Evolutionary conservation across 1,139 yeast species (phyloP).

Genomic region (Geotrichum citri-aurantii): DNA sequence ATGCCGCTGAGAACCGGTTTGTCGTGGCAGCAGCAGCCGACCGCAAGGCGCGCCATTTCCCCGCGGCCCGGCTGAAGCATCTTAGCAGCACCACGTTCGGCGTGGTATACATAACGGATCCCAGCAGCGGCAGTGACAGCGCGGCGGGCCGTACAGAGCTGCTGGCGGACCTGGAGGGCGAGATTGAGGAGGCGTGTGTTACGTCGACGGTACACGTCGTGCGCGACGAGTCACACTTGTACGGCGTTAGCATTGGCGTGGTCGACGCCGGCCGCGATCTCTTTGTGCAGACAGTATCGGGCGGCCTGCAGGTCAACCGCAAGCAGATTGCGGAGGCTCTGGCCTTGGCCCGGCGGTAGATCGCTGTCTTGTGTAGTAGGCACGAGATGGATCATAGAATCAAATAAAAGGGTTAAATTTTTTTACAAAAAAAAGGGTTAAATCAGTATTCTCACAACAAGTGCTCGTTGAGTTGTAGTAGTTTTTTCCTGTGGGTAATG

Average conservation of each 20-base stretch:
- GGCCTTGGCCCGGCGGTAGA: conserved; percentile 1
- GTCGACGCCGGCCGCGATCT: conserved; percentile 15
- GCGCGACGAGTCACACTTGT: conserved; percentile 22
- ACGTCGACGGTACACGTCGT: conserved; percentile 43
- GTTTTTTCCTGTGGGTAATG: no score
- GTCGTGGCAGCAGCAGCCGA: conserved; percentile 18
- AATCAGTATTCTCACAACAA: no score
- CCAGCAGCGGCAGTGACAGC: background rate
- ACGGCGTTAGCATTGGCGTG: conserved; percentile 22
- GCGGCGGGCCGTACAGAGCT: conserved; percentile 33
- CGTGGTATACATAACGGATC: conserved; percentile 42
- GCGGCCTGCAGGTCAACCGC: conserved; percentile 9
- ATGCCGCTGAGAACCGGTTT: background rate
- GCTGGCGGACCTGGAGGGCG: conserved; percentile 71
- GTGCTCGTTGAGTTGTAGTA: no score
- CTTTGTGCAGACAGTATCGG: background rate
- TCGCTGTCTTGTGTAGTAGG: background rate
- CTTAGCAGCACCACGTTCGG: conserved; percentile 57
- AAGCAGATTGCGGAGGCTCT: conserved; percentile 6
- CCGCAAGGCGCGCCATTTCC: conserved; percentile 30
- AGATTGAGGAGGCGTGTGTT: conserved; percentile 59
- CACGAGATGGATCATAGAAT: background rate
- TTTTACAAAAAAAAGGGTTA: no score
- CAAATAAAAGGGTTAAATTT: no score
- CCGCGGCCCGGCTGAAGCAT: conserved; percentile 39